Base-by-base conservation (phyloP, 2,329 filamentous ascomycete genomes). In the Cylindrodendrum hubeiense region DNA sequence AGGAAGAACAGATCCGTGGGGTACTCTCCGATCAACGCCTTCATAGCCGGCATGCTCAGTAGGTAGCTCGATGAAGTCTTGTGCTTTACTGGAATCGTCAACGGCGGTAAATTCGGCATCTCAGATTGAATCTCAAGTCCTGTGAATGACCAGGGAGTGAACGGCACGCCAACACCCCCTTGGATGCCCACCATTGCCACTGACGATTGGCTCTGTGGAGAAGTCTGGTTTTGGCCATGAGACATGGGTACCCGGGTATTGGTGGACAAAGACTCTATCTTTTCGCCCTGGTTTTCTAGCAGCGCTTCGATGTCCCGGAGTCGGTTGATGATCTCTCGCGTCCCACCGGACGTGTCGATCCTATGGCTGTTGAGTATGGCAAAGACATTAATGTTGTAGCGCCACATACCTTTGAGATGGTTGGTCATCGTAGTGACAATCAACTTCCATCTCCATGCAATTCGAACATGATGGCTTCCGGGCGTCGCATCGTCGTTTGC, bases 21-120 rank as follows among this genome's bases (percentile, higher is more conserved):
- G 33, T 77, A 75, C 39, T 77, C 75, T 9, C 75, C 75, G 17
- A 77, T 74, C 22, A 77, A 61, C 0, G 70, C 67, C 47, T 75
- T 75, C 65, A 75, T 74, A 1, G 71, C 67, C 3, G 75, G 74
- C 5, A 75, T 62, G 19, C 70, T 64, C 6, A 77, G 60, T 1
- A 77, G 67, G 52, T 75, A 77, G 52, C 64, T 77, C 0, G 75
- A 76, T 13, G 74, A 77, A 4, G 75, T 75, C 57, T 74, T 75
- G 58, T 77, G 75, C 24, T 70, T 70, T 37, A 75, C 67, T 3
- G 75, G 74, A 33, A 77, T 76, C 0, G 70, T 76, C 19, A 77
- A 63, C 2, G 75, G 74, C 1, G 73, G 72, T 3, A 74, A 50
- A 6, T 63, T 60, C 3, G 67, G 54, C 19, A 71, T 46, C 17